phyloP scores from a whole-genome alignment of 257 asterid genomes.

The Solanum ossicruentum region DNA sequence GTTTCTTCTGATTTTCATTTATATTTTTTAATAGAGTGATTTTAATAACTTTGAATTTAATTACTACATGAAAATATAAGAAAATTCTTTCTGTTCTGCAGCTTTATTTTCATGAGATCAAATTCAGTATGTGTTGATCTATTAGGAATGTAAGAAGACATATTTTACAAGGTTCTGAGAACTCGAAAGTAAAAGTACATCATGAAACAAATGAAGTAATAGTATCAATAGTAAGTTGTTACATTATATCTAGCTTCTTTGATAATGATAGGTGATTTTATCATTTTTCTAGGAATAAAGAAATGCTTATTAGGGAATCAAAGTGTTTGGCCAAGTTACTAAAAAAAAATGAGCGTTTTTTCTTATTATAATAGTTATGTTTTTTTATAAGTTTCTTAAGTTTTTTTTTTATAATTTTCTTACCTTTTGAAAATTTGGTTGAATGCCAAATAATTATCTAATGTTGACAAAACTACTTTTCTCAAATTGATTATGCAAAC shows the following conservation, averaged over 20 bases:
- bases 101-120: conserved; percentile 1
- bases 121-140: neutral
- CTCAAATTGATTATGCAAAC: too few relatives aligned
- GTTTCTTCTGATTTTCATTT: neutral
- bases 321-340: neutral
- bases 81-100: neutral
- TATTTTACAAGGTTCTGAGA: neutral
- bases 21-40: too few relatives aligned
- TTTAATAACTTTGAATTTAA: neutral
- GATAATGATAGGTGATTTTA: neutral
- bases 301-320: neutral
- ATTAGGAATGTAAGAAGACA: neutral
- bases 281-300: too few relatives aligned
- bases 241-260: neutral
- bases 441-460: too few relatives aligned
- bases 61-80: neutral
- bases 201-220: neutral
- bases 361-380: too few relatives aligned
- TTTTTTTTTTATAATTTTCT: fast-evolving
- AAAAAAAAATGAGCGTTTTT: neutral
- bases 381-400: too few relatives aligned
- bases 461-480: too few relatives aligned
- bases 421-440: neutral
- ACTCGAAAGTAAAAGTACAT: neutral
- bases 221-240: neutral